Conservation (phyloP, 2,329 filamentous ascomycete species). For the Fusarium chlamydosporum region DNA sequence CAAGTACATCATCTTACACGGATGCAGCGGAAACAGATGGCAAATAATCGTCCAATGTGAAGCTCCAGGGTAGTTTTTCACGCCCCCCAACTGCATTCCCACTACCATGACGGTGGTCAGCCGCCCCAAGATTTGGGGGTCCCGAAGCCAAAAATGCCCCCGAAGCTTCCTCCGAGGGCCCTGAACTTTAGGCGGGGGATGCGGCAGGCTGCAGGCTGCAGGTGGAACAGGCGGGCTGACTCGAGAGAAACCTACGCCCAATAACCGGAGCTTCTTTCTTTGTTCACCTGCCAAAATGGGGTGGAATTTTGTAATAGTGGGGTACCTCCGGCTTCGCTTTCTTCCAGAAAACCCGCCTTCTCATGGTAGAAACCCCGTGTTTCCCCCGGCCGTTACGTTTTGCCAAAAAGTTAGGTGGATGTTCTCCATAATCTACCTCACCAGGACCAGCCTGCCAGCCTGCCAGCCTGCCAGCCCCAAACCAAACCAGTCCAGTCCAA, state of each 20-base stretch:
- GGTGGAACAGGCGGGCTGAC: constrained; percentile 3
- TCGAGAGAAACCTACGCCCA: constrained; percentile 4
- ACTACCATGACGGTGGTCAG: constrained; percentile 17
- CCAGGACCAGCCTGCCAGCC: background rate
- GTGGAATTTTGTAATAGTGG: constrained; percentile 19
- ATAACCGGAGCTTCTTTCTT: constrained; percentile 10
- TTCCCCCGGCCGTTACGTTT: constrained; percentile 25
- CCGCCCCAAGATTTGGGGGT: constrained; percentile 16
- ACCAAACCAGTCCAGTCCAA: no score
- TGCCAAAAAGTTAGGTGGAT: constrained; percentile 23
- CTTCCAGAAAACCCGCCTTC: constrained; percentile 49
- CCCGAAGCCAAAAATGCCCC: constrained; percentile 7
- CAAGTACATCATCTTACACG: background rate
- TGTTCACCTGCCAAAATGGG: constrained; percentile 46
- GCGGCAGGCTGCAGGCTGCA: constrained; percentile 17
- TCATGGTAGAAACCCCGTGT: constrained; percentile 38
- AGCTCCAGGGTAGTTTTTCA: constrained; percentile 28
- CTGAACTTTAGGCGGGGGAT: constrained; percentile 2
- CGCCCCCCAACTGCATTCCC: background rate
- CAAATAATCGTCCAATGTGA: constrained; percentile 11
- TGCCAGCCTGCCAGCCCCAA: no score
- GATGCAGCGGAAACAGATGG: constrained; percentile 28
- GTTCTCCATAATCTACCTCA: constrained; percentile 31
- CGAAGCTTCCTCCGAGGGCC: constrained; percentile 13
- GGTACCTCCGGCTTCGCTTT: constrained; percentile 43